phyloP scores from a whole-genome alignment of 2,329 filamentous ascomycete species.

The Sporothrix schenckii region DNA sequence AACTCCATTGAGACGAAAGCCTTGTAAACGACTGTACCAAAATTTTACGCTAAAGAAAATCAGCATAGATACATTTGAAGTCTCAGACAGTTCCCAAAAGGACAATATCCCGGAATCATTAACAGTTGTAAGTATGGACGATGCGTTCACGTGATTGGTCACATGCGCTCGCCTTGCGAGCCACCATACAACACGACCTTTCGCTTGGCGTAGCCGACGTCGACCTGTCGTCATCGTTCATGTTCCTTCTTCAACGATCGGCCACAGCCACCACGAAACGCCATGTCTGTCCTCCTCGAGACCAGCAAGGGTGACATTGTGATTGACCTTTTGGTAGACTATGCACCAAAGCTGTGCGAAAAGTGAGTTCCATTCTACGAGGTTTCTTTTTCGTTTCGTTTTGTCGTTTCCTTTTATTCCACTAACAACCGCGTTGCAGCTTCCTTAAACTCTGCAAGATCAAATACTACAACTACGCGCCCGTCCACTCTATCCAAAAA shows the following conservation, averaged over 20 bases:
- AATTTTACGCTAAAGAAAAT: too few species aligned
- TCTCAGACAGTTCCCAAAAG: too few species aligned
- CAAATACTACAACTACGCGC: conserved; percentile 99
- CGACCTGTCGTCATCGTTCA: too few species aligned
- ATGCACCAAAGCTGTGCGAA: conserved; percentile 88
- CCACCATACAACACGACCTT: not conserved
- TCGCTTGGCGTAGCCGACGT: not conserved
- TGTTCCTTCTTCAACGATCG: not conserved
- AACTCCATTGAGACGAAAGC: too few species aligned
- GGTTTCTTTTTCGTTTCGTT: not conserved
- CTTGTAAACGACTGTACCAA: too few species aligned
- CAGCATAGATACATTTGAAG: too few species aligned
- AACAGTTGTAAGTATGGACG: too few species aligned
- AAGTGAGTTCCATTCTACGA: conserved; percentile 66
- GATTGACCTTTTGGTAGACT: conserved; percentile 86
- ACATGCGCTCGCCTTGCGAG: too few species aligned
- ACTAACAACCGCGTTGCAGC: conserved; percentile 56
- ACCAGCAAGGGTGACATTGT: conserved; percentile 93
- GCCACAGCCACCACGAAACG: not conserved
- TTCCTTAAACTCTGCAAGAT: conserved; percentile 98
- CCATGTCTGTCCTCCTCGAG: conserved; percentile 91
- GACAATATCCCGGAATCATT: too few species aligned
- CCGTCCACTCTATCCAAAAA: conserved; percentile 88
- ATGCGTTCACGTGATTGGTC: too few species aligned
- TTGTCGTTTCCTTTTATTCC: not conserved